Evolutionary conservation across 176 grass and related monocot species (phyloP).

Genomic region (Luzula sylvatica): DNA sequence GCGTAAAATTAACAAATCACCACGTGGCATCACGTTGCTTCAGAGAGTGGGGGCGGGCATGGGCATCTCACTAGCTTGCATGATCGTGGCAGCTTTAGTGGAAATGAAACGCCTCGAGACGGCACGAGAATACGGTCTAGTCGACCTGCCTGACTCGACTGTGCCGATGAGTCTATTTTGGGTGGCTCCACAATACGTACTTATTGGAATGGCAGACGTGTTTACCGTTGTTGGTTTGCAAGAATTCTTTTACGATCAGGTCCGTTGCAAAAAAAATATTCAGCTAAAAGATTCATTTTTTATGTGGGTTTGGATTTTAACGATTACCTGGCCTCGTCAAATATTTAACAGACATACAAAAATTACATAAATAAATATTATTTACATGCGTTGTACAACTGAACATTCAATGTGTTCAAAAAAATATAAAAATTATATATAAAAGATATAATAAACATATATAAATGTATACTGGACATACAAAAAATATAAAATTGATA

Average conservation of each 20-base stretch:
- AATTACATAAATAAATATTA: too few species aligned
- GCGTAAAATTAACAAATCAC: conserved; percentile 19
- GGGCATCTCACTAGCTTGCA: conserved; percentile 26
- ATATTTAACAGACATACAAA: too few species aligned
- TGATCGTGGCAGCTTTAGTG: conserved; percentile 36
- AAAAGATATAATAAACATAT: too few species aligned
- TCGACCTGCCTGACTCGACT: conserved; percentile 24
- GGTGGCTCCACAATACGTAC: conserved; percentile 37
- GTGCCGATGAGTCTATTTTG: conserved; percentile 56
- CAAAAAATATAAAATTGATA: too few species aligned
- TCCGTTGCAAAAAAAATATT: too few species aligned
- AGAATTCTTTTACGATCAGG: conserved; percentile 60
- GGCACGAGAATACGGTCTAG: conserved; percentile 32
- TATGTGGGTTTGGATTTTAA: too few species aligned
- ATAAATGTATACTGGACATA: too few species aligned
- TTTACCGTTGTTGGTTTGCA: conserved; percentile 46
- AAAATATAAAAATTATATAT: too few species aligned
- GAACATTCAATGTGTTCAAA: too few species aligned
- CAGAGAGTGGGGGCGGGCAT: conserved; percentile 44
- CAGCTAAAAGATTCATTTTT: too few species aligned
- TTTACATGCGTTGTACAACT: too few species aligned
- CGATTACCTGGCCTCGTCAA: too few species aligned
- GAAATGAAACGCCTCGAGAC: conserved; percentile 38
- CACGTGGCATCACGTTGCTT: conserved; percentile 32
- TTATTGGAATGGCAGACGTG: conserved; percentile 29